phyloP scores from a whole-genome alignment of 257 asterid genomes.

The Solanum stenotomum region DNA sequence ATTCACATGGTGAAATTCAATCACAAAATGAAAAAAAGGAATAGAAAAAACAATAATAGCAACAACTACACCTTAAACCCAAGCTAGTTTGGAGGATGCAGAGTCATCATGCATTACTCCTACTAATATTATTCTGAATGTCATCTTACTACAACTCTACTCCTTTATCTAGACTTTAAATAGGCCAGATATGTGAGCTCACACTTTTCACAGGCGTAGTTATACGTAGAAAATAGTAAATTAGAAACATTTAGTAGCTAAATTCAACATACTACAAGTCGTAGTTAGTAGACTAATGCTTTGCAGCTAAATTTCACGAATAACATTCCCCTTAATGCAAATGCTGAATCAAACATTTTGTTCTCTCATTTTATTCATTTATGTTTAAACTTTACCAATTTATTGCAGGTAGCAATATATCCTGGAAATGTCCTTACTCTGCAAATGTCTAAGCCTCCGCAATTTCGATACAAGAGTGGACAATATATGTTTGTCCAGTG shows the following conservation, averaged over 20 bases:
- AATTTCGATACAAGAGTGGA: conserved; percentile 74
- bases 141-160: not conserved
- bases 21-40: not conserved
- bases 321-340: not conserved
- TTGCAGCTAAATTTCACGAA: not conserved
- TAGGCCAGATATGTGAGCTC: not conserved
- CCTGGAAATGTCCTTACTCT: conserved; percentile 84
- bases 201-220: not conserved
- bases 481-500: conserved; percentile 97
- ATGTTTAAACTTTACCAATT: not conserved
- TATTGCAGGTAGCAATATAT: conserved; percentile 76
- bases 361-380: not conserved
- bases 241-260: not conserved
- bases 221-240: not conserved
- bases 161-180: not conserved
- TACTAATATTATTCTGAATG: not conserved
- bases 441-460: conserved; percentile 95
- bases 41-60: not conserved
- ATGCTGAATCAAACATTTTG: not conserved
- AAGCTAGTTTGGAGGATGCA: not conserved
- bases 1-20: not conserved
- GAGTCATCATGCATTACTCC: not conserved
- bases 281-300: not conserved
- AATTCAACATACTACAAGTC: not conserved
- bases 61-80: not conserved